Conservation (phyloP, 129 eudicot species). For the Ambrosia artemisiifolia region DNA sequence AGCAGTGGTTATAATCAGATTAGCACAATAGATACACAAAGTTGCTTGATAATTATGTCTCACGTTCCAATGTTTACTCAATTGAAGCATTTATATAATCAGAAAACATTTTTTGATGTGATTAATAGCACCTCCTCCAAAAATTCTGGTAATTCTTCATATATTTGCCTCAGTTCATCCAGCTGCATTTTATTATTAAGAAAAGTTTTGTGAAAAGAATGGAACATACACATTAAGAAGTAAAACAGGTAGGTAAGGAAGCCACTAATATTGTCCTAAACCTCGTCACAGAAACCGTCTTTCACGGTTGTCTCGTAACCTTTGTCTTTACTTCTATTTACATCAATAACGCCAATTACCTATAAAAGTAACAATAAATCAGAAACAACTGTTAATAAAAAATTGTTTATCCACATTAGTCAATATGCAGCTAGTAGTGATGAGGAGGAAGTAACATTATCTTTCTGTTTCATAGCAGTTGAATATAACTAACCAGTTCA, state of each 20-base stretch:
- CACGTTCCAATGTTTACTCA: constrained; percentile 59
- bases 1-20: constrained; percentile 15
- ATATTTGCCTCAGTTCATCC: constrained; percentile 97
- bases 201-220: constrained; percentile 16
- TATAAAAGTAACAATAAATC: constrained; percentile 24
- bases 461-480: constrained; percentile 5
- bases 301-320: constrained; percentile 83
- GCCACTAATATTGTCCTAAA: constrained; percentile 23
- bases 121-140: constrained; percentile 70
- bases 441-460: background rate
- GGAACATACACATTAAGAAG: constrained; percentile 14
- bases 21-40: constrained; percentile 9
- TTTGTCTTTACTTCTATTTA: constrained; percentile 70
- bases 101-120: constrained; percentile 4
- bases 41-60: background rate
- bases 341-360: constrained; percentile 92
- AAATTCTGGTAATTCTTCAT: constrained; percentile 92
- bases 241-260: constrained; percentile 1
- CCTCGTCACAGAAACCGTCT: constrained; percentile 97
- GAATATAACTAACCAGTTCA: constrained; percentile 67
- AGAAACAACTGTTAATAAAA: background rate
- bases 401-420: background rate
- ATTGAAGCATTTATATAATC: constrained; percentile 27
- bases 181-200: constrained; percentile 45
- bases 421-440: no score